A percentile compares a stretch with the other conserved stretches of the same genome.
phyloP scores from a whole-genome alignment of 768 basidiomycete species.

The Suillus paluster region DNA sequence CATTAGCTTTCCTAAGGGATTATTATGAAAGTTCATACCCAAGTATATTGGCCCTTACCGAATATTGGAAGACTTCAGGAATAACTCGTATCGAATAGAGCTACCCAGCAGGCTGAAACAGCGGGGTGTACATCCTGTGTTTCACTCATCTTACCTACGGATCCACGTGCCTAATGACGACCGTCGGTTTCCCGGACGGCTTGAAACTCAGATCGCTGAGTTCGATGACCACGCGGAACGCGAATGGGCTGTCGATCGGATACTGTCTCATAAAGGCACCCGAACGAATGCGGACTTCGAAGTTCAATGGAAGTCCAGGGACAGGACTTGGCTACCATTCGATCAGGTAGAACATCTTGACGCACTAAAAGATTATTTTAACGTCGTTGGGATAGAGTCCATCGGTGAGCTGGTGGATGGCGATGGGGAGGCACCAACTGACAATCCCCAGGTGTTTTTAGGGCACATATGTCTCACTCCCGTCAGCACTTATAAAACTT shows the following conservation, averaged over 20 bases:
- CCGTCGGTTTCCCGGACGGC: constrained; percentile 29
- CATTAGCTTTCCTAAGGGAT: constrained; percentile 31
- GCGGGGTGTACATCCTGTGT: constrained; percentile 31
- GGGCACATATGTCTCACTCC: background rate
- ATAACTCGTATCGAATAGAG: constrained; percentile 26
- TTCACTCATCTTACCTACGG: constrained; percentile 37
- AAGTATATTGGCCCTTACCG: constrained; percentile 40
- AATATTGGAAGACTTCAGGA: constrained; percentile 18
- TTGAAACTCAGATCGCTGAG: constrained; percentile 25
- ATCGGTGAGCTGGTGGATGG: background rate
- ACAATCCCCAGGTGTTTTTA: background rate
- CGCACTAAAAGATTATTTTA: too few relatives aligned
- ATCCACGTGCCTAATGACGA: constrained; percentile 41
- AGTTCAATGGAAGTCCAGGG: too few relatives aligned
- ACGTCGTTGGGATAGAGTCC: too few relatives aligned
- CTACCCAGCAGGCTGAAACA: constrained; percentile 30
- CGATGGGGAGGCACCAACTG: background rate
- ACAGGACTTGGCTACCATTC: too few relatives aligned
- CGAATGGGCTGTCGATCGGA: background rate
- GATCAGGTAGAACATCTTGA: too few relatives aligned
- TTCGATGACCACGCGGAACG: constrained; percentile 19
- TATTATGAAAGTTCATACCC: constrained; percentile 36
- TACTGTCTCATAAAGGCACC: background rate
- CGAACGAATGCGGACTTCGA: too few relatives aligned
- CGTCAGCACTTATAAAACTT: background rate